Evolutionary conservation across 2,329 filamentous ascomycete genomes (phyloP), one percentile per base, ranked within the genome.

Genomic region (Blumeria graminis): DNA sequence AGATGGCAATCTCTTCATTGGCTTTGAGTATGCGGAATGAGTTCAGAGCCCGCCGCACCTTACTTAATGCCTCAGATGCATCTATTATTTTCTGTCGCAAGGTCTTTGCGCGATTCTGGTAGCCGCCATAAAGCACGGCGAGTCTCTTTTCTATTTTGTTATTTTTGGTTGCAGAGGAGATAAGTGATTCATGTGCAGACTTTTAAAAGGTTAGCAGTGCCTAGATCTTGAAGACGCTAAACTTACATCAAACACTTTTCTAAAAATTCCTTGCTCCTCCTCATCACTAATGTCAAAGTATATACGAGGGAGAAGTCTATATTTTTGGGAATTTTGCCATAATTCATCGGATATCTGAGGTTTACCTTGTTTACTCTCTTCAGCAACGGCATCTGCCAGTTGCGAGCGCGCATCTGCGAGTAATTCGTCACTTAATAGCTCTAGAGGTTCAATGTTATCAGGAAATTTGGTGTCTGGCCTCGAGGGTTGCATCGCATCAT

Each of bases 111-210:
- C 92, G 83, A 62, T 88, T 81, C 67, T 89, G 82, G 70, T 98
- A 98, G 13, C 92, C 92, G 28, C 89, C 89, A 1, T 94, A 79
- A 63, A 92, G 82, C 56, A 94, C 74, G 0, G 76, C 74, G n/a
- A 98, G 77, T 69, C 92, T 95, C 76, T 94, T 94, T 70, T 96
- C 89, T 1, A 94, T 72, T 69, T 90, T 93, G 66, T 87, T 86
- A 56, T 85, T 86, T 57, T 82, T 77, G 62, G 90, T 82, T 2
- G 89, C 92, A 0, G 81, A 80, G 2, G 76, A 72, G 62, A 85
- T 76, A 60, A 94, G 84, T 7, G 76, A 74, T 51, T 85, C 77
- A 68, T 92, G 84, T 1, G 88, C 76, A 50, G 75, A 75, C 81
- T 84, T 56, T 8, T 5, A 39, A 5, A 36, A 33, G 43, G 65